Evolutionary conservation across 805 yeast species (phyloP), one percentile per base, ranked within the genome.

Genomic region (Candida golubevii): DNA sequence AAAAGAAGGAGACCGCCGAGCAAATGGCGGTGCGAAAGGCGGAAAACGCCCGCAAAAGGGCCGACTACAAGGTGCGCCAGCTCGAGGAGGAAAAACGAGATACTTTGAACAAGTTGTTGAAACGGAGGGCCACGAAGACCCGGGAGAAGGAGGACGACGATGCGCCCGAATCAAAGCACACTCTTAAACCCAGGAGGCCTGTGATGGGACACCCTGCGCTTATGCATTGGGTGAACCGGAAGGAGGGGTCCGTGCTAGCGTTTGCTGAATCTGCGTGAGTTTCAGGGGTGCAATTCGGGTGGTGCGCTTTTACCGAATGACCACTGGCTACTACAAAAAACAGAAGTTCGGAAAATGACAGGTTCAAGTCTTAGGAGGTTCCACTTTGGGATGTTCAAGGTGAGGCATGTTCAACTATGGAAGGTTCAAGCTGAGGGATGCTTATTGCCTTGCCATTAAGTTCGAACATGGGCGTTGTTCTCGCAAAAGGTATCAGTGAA

Each of bases 21-120:
- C 95, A 90, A 65, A 75, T 82, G 33, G 87, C 85, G 38, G 63
- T 88, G 46, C 77, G 89, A 36, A 81, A 89, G 50, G 87, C 95
- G 1, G 99, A 91, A 61, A 82, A 80, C 56, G 91, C 97, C 0
- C 77, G 98, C 56, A 80, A 89, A 62, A 75, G 99, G 52, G 86
- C 85, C 62, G 90, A 91, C 59, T 76, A 88, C 56, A 82, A 83
- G 53, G 89, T 83, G 56, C 83, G 84, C 66, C 80, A 84, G 51
- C 67, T 88, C 34, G 97, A 90, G 58, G 97, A 88, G 62, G 98
- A 93, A 63, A 93, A 93, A 61, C 79, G 83, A 58, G 97, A 91
- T 51, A 90, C 97, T 0, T 74, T 91, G 51, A 91, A 91, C 62
- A 88, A 87, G 61, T 69, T 91, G 51, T 71, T 91, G 51, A 83